phyloP scores from a whole-genome alignment of 257 asterid species.

The Solanum etuberosum region DNA sequence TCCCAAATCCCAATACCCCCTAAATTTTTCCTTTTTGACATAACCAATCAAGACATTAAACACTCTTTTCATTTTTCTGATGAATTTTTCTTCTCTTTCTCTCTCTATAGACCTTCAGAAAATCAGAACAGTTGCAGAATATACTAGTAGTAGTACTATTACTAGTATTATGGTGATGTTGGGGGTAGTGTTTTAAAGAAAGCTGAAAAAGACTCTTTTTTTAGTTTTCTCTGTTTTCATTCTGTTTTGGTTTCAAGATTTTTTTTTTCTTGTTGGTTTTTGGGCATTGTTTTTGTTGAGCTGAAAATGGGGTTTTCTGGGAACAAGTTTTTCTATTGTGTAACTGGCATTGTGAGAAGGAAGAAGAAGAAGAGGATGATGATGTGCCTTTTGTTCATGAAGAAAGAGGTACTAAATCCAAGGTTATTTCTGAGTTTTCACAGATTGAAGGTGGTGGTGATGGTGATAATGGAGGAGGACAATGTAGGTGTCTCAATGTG shows the following conservation, averaged over 20 bases:
- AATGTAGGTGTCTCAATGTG: constrained; percentile 24
- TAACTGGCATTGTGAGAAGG: not conserved
- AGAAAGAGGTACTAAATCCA: constrained; percentile 29
- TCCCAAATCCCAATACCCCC: constrained; percentile 17
- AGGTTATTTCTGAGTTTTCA: constrained; percentile 34
- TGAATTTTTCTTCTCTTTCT: not conserved
- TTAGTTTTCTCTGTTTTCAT: not conserved
- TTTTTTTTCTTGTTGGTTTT: not conserved
- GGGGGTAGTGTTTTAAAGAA: not conserved
- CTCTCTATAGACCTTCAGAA: not conserved
- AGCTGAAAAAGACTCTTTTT: not conserved
- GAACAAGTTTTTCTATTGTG: not conserved
- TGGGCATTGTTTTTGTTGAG: not conserved
- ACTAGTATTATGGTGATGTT: not conserved
- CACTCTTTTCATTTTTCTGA: not conserved
- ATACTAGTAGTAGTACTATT: not conserved
- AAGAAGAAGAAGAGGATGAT: not conserved
- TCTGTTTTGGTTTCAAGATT: not conserved
- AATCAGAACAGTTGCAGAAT: not conserved
- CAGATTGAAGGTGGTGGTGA: constrained; percentile 1
- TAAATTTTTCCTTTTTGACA: not conserved
- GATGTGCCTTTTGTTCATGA: constrained; percentile 16
- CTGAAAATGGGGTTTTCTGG: not conserved
- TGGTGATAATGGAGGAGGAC: constrained; percentile 11
- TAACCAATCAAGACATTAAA: constrained; percentile 6